These are phyloP conservation scores for Cutaneotrichosporon sp. DNA, from an alignment of 1,284 basidiomycete genomes.

Conservation along the genomic window DNA sequence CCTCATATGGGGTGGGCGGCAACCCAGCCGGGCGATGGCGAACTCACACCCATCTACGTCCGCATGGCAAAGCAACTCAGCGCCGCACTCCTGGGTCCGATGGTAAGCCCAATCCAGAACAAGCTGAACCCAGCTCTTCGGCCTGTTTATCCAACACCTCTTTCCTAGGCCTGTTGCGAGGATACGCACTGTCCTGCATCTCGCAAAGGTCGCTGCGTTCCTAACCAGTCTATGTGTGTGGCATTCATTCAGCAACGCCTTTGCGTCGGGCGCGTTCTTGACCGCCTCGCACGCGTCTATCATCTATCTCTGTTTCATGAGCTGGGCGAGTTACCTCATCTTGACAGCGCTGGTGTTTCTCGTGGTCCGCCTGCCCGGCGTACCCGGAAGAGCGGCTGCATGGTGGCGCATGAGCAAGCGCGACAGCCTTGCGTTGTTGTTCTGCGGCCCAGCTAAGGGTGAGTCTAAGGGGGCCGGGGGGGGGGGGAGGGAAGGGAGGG, in stretches of 20 bases:
- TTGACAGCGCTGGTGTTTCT: conserved; percentile 37
- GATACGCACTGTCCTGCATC: background rate
- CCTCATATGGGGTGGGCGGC: background rate
- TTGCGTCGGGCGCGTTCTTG: conserved; percentile 41
- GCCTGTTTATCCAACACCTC: conserved; percentile 11
- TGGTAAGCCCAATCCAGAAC: conserved; percentile 10
- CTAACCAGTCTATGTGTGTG: conserved; percentile 18
- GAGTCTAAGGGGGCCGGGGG: no score
- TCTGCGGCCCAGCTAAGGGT: conserved; percentile 32
- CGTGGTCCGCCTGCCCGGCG: conserved; percentile 30
- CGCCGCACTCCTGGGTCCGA: conserved; percentile 13
- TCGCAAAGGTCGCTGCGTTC: conserved; percentile 16
- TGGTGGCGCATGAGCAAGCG: conserved; percentile 25
- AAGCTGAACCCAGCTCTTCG: conserved; percentile 14
- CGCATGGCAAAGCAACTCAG: conserved; percentile 22
- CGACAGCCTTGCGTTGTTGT: conserved; percentile 29
- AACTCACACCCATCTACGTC: conserved; percentile 13
- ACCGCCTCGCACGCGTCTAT: conserved; percentile 36
- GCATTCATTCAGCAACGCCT: conserved; percentile 42
- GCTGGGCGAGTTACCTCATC: conserved; percentile 30
- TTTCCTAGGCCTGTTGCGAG: conserved; percentile 14
- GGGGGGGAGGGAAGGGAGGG: no score
- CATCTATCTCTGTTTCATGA: conserved; percentile 38
- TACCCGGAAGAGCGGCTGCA: conserved; percentile 10
- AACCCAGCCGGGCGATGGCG: background rate